Evolutionary conservation across 1,284 basidiomycete genomes (phyloP).

Genomic region (Tylopilus sp.): DNA sequence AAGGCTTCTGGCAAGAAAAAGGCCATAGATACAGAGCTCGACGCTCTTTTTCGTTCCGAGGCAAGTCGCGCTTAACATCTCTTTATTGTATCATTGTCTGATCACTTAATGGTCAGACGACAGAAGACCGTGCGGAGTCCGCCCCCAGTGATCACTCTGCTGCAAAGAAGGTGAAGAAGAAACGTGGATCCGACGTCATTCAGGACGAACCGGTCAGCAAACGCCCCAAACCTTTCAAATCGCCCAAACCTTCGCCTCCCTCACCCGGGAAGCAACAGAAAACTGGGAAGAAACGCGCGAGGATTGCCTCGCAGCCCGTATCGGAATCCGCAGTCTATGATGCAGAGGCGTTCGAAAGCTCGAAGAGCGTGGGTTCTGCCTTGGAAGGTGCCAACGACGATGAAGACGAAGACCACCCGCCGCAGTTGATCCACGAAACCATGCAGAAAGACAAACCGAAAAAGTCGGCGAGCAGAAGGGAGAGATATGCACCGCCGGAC

Average conservation of each 20-base stretch:
- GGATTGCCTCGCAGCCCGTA: slow-evolving; percentile 13
- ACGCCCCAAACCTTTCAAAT: slow-evolving; percentile 28
- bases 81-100: background rate
- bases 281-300: slow-evolving; percentile 29
- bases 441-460: slow-evolving; percentile 24
- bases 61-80: slow-evolving; percentile 20
- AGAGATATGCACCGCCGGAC: slow-evolving; percentile 64
- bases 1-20: slow-evolving; percentile 33
- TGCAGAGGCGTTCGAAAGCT: slow-evolving; percentile 34
- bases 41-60: slow-evolving; percentile 35
- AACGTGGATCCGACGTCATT: slow-evolving; percentile 28
- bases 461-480: slow-evolving; percentile 35
- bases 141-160: slow-evolving; percentile 5
- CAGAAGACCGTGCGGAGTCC: slow-evolving; percentile 8
- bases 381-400: slow-evolving; percentile 22
- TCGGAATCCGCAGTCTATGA: slow-evolving; percentile 45
- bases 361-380: slow-evolving; percentile 10
- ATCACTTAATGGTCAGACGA: slow-evolving; percentile 21
- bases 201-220: slow-evolving; percentile 37
- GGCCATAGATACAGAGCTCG: slow-evolving; percentile 39
- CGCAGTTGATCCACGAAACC: slow-evolving; percentile 50
- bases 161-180: slow-evolving; percentile 28
- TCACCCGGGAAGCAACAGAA: slow-evolving; percentile 31
- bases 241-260: slow-evolving; percentile 17
- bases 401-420: slow-evolving; percentile 22